Conservation (phyloP, 805 yeast species). For the Candida odintsovae region DNA sequence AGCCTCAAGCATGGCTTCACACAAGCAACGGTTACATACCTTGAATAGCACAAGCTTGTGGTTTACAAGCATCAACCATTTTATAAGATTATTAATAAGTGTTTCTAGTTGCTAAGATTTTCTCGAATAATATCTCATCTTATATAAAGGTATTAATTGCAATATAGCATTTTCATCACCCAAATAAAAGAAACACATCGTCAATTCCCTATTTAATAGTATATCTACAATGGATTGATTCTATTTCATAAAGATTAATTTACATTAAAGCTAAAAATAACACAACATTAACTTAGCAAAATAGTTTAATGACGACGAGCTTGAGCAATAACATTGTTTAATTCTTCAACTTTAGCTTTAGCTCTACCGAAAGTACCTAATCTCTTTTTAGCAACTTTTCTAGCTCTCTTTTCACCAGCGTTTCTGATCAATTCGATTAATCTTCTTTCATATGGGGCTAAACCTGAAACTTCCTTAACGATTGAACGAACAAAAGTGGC, state of each 20-base stretch:
- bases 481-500: slow-evolving; percentile 91
- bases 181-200: background rate
- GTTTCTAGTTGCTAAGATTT: background rate
- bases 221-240: background rate
- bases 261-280: slow-evolving; percentile 1
- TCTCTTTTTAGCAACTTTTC: slow-evolving; percentile 99
- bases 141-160: no score
- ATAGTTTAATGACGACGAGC: slow-evolving; percentile 79
- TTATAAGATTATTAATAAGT: no score
- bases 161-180: no score
- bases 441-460: slow-evolving; percentile 99
- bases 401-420: slow-evolving; percentile 99
- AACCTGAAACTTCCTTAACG: slow-evolving; percentile 96
- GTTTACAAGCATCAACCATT: slow-evolving; percentile 49
- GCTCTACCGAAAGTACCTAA: slow-evolving; percentile 99
- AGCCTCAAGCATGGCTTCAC: background rate
- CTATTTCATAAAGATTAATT: background rate
- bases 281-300: slow-evolving; percentile 1
- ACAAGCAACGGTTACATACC: slow-evolving; percentile 31
- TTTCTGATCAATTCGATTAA: slow-evolving; percentile 98
- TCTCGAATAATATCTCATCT: background rate
- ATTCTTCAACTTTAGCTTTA: slow-evolving; percentile 98
- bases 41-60: slow-evolving; percentile 79
- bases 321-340: slow-evolving; percentile 93
- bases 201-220: no score